phyloP scores from a whole-genome alignment of 768 basidiomycete species.

The Termitomyces sp. region DNA sequence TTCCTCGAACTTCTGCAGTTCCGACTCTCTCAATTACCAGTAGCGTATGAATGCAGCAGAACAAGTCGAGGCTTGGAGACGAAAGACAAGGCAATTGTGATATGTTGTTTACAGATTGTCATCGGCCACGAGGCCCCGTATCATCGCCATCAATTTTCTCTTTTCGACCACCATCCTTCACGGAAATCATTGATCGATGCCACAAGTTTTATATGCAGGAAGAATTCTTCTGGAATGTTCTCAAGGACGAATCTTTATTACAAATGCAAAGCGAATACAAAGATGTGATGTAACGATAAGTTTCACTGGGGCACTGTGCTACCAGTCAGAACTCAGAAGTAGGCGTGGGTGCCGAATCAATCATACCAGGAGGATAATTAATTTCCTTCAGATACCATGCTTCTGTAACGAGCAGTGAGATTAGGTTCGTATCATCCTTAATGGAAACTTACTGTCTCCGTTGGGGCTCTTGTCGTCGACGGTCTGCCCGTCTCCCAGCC shows the following conservation, averaged over 20 bases:
- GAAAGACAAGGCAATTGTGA: neutral
- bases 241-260: neutral
- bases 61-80: neutral
- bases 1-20: neutral
- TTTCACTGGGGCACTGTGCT: conserved; percentile 4
- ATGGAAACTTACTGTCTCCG: conserved; percentile 24
- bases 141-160: neutral
- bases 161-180: neutral
- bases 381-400: conserved; percentile 44
- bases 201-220: neutral
- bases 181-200: neutral
- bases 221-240: neutral
- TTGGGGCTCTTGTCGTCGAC: conserved; percentile 34
- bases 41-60: neutral
- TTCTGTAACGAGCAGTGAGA: conserved; percentile 20
- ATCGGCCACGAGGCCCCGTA: neutral
- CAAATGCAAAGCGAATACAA: neutral
- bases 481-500: conserved; percentile 59
- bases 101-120: neutral
- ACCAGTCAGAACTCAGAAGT: neutral
- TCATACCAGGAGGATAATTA: conserved; percentile 39
- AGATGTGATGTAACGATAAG: neutral
- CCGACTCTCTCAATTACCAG: neutral
- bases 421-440: neutral
- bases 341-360: neutral